Evolutionary conservation across 768 basidiomycete species (phyloP).

Genomic region (Lactarius evosmus): DNA sequence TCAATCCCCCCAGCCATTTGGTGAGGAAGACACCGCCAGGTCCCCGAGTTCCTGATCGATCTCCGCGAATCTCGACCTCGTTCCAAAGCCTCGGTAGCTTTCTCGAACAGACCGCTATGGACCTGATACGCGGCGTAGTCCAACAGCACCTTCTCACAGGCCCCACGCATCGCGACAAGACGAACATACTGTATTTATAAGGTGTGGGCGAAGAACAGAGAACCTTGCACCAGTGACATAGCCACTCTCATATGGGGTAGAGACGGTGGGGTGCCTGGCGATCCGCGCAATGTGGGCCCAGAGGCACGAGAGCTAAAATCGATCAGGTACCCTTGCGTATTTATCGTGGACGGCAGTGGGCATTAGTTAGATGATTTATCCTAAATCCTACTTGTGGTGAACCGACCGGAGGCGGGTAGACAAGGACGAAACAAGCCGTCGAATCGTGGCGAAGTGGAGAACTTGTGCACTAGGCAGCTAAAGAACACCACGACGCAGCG

Average conservation of each 20-base stretch:
- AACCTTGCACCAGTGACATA: background rate
- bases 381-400: background rate
- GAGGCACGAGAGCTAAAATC: background rate
- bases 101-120: background rate
- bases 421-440: background rate
- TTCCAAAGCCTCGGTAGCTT: slow-evolving; percentile 3
- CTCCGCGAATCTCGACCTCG: background rate
- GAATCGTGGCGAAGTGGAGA: background rate
- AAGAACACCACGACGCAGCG: background rate
- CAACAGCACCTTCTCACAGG: background rate
- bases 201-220: background rate
- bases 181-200: background rate
- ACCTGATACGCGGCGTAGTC: background rate
- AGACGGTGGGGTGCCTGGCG: background rate
- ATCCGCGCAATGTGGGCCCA: background rate
- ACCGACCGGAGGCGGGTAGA: background rate
- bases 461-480: too few relatives aligned
- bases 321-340: background rate
- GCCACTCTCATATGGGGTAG: background rate
- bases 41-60: background rate
- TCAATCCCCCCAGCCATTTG: too few relatives aligned
- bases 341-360: background rate
- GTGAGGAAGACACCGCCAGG: background rate
- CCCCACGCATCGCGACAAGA: background rate
- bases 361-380: background rate